Evolutionary conservation across 2,329 filamentous ascomycete species (phyloP).

Genomic region (Myriosclerotinia duriaeana): DNA sequence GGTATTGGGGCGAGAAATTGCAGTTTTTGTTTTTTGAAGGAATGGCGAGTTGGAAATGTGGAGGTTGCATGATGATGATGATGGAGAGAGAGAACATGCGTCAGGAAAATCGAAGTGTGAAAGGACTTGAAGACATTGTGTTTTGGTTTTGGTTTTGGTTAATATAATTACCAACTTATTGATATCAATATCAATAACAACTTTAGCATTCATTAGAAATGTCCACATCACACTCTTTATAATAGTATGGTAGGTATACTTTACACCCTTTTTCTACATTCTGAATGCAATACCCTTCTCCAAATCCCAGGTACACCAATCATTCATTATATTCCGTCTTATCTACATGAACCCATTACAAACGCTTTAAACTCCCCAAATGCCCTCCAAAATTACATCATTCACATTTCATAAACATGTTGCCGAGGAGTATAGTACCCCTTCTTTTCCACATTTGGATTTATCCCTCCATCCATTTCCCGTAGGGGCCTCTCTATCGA

Average conservation of each 20-base stretch:
- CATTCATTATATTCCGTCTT: background rate
- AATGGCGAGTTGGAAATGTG: background rate
- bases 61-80: background rate
- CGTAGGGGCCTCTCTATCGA: background rate
- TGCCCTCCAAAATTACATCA: rapidly evolving
- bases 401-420: background rate
- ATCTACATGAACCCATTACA: background rate
- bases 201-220: background rate
- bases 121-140: background rate
- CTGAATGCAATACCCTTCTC: background rate
- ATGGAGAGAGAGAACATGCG: background rate
- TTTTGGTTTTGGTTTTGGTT: background rate
- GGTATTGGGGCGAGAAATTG: too few relatives aligned
- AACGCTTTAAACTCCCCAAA: background rate
- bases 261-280: background rate
- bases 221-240: background rate
- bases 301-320: background rate
- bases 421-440: background rate
- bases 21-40: background rate
- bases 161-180: background rate
- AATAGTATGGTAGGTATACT: background rate
- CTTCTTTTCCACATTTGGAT: background rate
- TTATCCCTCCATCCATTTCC: background rate
- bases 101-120: background rate
- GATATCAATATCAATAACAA: constrained; percentile 6